Conservation (phyloP, 2,329 filamentous ascomycete genomes). For the Fusarium duplospermum region DNA sequence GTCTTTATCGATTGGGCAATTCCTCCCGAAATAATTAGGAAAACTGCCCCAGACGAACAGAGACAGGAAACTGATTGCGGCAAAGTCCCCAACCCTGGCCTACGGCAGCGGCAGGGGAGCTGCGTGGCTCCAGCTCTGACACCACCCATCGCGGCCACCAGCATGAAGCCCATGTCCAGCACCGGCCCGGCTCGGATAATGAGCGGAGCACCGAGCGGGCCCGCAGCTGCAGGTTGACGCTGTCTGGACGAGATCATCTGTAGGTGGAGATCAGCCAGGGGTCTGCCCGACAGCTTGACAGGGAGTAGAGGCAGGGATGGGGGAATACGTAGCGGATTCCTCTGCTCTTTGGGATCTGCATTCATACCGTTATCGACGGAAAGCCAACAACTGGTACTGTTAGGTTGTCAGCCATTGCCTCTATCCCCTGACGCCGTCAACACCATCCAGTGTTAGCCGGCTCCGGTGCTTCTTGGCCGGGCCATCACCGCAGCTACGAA, state of each 20-base stretch:
- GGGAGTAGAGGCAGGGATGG: constrained; percentile 21
- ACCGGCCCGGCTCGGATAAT: constrained; percentile 46
- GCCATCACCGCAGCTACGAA: constrained; percentile 1
- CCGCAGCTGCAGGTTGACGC: constrained; percentile 19
- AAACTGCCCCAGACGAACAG: constrained; percentile 16
- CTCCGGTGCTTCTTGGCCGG: constrained; percentile 12
- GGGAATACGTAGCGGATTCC: constrained; percentile 22
- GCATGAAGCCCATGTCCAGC: constrained; percentile 7
- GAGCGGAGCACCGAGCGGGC: constrained; percentile 41
- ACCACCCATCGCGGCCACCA: constrained; percentile 29
- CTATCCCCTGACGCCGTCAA: constrained; percentile 18
- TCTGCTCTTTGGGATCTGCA: constrained; percentile 27
- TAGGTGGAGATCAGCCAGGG: constrained; percentile 26
- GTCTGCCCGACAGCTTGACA: constrained; percentile 23
- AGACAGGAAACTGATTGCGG: constrained; percentile 29
- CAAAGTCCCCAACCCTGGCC: constrained; percentile 24
- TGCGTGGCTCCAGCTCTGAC: constrained; percentile 32
- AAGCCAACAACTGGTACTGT: constrained; percentile 5
- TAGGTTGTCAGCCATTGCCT: constrained; percentile 2
- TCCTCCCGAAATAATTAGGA: constrained; percentile 19
- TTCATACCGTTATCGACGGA: constrained; percentile 22
- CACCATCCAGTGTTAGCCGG: constrained; percentile 7
- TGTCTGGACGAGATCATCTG: constrained; percentile 11
- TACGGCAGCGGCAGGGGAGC: constrained; percentile 14
- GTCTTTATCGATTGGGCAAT: constrained; percentile 23